Evolutionary conservation across 208 protist genomes (phyloP).

Genomic region (Blastocrithidia nonstop): DNA sequence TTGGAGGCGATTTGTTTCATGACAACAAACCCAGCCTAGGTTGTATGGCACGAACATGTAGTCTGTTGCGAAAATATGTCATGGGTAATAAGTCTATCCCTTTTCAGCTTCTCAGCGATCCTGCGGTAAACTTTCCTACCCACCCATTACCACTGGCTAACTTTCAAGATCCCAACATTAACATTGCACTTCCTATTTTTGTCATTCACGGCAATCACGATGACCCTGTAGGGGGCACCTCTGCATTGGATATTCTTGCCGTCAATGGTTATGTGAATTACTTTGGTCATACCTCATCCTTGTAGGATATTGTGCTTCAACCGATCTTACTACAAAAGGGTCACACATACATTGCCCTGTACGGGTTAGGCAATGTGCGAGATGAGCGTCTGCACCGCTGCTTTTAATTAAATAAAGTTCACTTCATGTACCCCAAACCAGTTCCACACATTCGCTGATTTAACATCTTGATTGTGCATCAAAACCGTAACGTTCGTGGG

Average conservation of each 20-base stretch:
- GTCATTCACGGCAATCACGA: slow-evolving; percentile 99
- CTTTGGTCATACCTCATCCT: slow-evolving; percentile 91
- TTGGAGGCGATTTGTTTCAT: slow-evolving; percentile 98
- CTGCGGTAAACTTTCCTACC: slow-evolving; percentile 79
- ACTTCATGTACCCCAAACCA: slow-evolving; percentile 73
- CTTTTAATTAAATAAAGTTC: slow-evolving; percentile 90
- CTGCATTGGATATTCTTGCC: slow-evolving; percentile 91
- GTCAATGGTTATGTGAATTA: slow-evolving; percentile 95
- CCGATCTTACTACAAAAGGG: slow-evolving; percentile 91
- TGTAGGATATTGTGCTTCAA: slow-evolving; percentile 89
- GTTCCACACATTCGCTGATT: slow-evolving; percentile 83
- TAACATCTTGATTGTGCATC: slow-evolving; percentile 95
- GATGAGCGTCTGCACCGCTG: slow-evolving; percentile 96
- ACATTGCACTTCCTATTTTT: slow-evolving; percentile 97
- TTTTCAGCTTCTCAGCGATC: slow-evolving; percentile 89
- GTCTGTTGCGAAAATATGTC: slow-evolving; percentile 83
- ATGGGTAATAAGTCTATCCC: slow-evolving; percentile 81
- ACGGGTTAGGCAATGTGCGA: slow-evolving; percentile 95
- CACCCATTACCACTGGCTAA: slow-evolving; percentile 69
- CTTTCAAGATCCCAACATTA: slow-evolving; percentile 96
- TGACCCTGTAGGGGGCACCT: slow-evolving; percentile 92
- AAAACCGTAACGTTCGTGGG: slow-evolving; percentile 89
- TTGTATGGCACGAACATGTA: slow-evolving; percentile 77
- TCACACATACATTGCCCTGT: slow-evolving; percentile 92
- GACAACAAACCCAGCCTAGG: slow-evolving; percentile 97